phyloP scores from a whole-genome alignment of 805 yeast species.

The Candida adriatica region DNA sequence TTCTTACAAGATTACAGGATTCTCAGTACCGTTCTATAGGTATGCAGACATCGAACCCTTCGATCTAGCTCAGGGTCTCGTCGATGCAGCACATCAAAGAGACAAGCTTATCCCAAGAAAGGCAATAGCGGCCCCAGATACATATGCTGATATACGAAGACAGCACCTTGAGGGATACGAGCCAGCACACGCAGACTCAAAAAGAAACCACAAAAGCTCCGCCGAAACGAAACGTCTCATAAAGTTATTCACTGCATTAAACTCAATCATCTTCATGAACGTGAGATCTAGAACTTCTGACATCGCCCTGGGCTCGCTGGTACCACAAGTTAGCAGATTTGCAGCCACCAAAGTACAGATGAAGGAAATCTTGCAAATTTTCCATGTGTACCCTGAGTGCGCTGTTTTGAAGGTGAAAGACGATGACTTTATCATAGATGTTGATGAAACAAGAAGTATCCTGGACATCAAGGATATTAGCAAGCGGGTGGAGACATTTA shows the following conservation, averaged over 20 bases:
- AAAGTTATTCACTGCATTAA: slow-evolving; percentile 15
- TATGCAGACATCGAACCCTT: slow-evolving; percentile 31
- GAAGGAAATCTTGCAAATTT: slow-evolving; percentile 14
- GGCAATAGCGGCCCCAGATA: no score
- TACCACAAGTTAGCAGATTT: slow-evolving; percentile 13
- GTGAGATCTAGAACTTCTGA: slow-evolving; percentile 15
- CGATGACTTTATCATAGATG: slow-evolving; percentile 16
- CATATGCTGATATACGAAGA: no score
- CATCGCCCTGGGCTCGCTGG: slow-evolving; percentile 8
- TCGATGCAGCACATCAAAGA: slow-evolving; percentile 28
- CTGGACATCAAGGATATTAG: slow-evolving; percentile 6
- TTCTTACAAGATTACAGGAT: slow-evolving; percentile 27
- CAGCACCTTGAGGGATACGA: no score
- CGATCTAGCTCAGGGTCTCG: slow-evolving; percentile 29
- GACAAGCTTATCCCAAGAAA: slow-evolving; percentile 29
- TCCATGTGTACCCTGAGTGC: slow-evolving; percentile 18
- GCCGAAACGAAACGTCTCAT: background rate
- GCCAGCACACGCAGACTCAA: no score
- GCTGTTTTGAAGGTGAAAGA: slow-evolving; percentile 11
- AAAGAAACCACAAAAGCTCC: no score
- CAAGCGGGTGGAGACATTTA: slow-evolving; percentile 8
- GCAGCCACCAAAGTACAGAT: slow-evolving; percentile 6
- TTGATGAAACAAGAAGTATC: slow-evolving; percentile 8
- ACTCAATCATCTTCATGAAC: slow-evolving; percentile 13
- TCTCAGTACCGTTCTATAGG: slow-evolving; percentile 40